Percentiles rank a stretch among this genome's conserved stretches.
phyloP scores from a whole-genome alignment of 106 monocot species.

The Dendrobium chrysotoxum region DNA sequence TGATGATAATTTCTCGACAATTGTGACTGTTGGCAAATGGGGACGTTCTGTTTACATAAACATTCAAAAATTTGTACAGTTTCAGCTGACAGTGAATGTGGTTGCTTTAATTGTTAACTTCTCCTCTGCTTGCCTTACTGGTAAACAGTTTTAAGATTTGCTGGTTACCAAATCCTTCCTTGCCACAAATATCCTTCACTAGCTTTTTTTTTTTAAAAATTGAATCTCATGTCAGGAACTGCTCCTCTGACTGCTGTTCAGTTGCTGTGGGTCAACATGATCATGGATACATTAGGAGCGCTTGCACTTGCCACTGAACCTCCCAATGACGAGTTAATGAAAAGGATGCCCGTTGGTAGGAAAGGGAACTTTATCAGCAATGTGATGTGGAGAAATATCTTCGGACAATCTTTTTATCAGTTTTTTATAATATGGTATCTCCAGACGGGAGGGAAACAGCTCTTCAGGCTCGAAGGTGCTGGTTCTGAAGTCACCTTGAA shows the following conservation, averaged over 20 bases:
- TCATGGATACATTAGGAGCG: constrained; percentile 96
- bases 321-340: constrained; percentile 77
- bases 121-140: constrained; percentile 87
- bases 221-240: constrained; percentile 33
- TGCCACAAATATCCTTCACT: background rate
- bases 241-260: constrained; percentile 96
- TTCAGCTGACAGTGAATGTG: constrained; percentile 91
- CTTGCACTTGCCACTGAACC: constrained; percentile 95
- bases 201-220: background rate
- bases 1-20: constrained; percentile 96
- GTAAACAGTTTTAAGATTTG: constrained; percentile 17
- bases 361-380: constrained; percentile 88
- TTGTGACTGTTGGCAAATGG: constrained; percentile 93
- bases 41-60: constrained; percentile 96
- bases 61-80: constrained; percentile 98
- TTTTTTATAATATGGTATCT: constrained; percentile 87
- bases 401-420: constrained; percentile 82
- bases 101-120: constrained; percentile 92
- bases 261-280: constrained; percentile 97
- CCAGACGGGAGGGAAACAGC: constrained; percentile 58
- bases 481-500: constrained; percentile 62
- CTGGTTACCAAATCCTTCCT: background rate
- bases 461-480: constrained; percentile 53
- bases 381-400: constrained; percentile 91
- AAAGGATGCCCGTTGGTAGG: constrained; percentile 78